A percentile compares a stretch with the other conserved stretches of the same genome.
Evolutionary conservation across 176 grass and related monocot species (phyloP).

Genomic region (Oryza officinalis): DNA sequence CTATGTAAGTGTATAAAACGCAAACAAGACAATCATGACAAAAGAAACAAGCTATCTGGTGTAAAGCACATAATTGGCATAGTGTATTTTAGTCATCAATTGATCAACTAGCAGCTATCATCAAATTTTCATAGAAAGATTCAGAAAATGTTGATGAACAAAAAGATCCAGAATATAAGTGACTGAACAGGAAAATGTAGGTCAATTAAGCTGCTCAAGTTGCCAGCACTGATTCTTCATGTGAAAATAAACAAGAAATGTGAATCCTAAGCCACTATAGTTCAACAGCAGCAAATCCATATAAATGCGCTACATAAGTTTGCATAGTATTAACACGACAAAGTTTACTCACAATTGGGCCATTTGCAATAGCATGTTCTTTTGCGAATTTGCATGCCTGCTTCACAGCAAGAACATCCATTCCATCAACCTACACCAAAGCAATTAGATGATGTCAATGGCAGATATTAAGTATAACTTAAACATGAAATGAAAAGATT

Average conservation of each 20-base stretch:
- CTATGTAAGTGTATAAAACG: neutral
- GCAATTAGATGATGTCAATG: neutral
- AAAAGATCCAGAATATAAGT: neutral
- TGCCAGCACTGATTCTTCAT: neutral
- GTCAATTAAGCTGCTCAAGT: neutral
- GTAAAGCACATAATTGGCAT: neutral
- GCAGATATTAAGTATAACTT: neutral
- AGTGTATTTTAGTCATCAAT: neutral
- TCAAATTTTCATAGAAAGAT: neutral
- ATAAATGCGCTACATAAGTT: neutral
- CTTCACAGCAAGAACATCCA: conserved; percentile 97
- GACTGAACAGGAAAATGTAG: neutral
- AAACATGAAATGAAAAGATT: conserved; percentile 7
- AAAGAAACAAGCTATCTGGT: neutral
- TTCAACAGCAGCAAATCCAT: neutral
- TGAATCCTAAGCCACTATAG: neutral
- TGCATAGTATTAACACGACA: neutral
- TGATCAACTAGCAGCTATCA: neutral
- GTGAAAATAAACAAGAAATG: neutral
- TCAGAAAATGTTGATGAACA: neutral
- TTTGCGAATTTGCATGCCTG: conserved; percentile 97
- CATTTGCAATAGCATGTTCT: conserved; percentile 77
- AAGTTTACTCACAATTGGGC: conserved; percentile 76
- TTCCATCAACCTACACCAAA: conserved; percentile 79
- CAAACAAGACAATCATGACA: neutral